Conservation (phyloP, 768 basidiomycete species). For the Mycena alexandri region DNA sequence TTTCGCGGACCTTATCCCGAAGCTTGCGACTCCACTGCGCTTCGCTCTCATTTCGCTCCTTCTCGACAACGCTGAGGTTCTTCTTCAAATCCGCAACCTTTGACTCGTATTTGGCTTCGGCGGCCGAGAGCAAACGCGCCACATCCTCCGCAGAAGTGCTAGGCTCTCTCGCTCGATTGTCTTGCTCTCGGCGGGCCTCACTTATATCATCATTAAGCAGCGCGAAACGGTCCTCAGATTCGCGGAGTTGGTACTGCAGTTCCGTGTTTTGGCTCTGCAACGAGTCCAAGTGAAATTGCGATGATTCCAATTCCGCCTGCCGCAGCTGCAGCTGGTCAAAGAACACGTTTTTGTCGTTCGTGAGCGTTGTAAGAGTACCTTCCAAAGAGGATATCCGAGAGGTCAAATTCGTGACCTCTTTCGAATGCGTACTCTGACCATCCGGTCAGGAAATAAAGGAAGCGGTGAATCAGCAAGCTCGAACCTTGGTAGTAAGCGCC, state of each 20-base stretch:
- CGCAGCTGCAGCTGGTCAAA: constrained; percentile 91
- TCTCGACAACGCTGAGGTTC: constrained; percentile 74
- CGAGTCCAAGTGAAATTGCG: constrained; percentile 79
- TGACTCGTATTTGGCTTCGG: constrained; percentile 82
- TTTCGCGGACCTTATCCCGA: constrained; percentile 80
- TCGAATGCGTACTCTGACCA: constrained; percentile 72
- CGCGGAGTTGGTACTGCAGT: constrained; percentile 87
- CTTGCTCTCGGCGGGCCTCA: constrained; percentile 73
- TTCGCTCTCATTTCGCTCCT: constrained; percentile 88
- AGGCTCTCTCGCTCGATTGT: constrained; percentile 58
- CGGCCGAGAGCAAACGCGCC: constrained; percentile 77
- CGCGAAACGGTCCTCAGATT: constrained; percentile 77
- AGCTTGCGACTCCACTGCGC: constrained; percentile 91
- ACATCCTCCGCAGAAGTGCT: constrained; percentile 72
- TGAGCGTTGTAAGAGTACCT: constrained; percentile 73
- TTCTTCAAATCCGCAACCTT: constrained; percentile 79
- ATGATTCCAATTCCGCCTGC: constrained; percentile 91
- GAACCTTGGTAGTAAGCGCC: constrained; percentile 78
- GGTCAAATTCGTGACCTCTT: constrained; percentile 66
- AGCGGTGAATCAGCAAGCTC: constrained; percentile 27
- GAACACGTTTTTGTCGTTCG: constrained; percentile 79
- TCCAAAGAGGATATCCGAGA: constrained; percentile 73
- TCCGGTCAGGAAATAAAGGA: constrained; percentile 18
- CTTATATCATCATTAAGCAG: constrained; percentile 79
- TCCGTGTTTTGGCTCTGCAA: constrained; percentile 86